These are phyloP conservation scores for Collariella sp. DNA, from an alignment of 495 filamentous ascomycete species.

Conservation along the genomic window DNA sequence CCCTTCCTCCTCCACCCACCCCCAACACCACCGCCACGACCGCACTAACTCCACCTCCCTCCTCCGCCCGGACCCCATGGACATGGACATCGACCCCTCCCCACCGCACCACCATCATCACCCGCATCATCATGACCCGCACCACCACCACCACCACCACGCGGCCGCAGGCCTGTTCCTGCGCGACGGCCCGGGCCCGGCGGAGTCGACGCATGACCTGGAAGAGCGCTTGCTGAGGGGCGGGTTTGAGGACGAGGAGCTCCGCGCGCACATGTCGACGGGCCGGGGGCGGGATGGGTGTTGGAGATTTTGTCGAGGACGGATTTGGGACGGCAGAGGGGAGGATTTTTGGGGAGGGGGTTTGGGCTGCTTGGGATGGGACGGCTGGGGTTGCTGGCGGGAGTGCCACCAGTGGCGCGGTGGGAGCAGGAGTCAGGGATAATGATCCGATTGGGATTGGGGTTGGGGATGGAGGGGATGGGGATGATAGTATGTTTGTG, in stretches of 20 bases:
- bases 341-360: slow-evolving; percentile 31
- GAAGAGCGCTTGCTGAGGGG: slow-evolving; percentile 37
- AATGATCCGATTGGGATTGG: slow-evolving; percentile 27
- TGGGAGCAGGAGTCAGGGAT: neutral
- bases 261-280: slow-evolving; percentile 23
- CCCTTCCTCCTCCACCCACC: slow-evolving; percentile 15
- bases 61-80: slow-evolving; percentile 24
- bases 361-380: slow-evolving; percentile 21
- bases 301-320: slow-evolving; percentile 34
- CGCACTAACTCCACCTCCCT: slow-evolving; percentile 14
- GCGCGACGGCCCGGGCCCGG: slow-evolving; percentile 23
- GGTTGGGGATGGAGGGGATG: slow-evolving; percentile 34
- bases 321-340: slow-evolving; percentile 31
- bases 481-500: slow-evolving; percentile 45
- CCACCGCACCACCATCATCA: slow-evolving; percentile 15
- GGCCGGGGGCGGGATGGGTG: slow-evolving; percentile 27
- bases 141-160: too few species aligned
- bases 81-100: slow-evolving; percentile 28
- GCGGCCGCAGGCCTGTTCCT: too few species aligned
- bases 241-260: slow-evolving; percentile 26
- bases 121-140: too few species aligned
- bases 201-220: slow-evolving; percentile 20
- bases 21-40: slow-evolving; percentile 26
- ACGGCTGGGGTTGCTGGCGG: neutral
- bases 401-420: neutral